These are phyloP conservation scores for Agrocybe praecox DNA, from an alignment of 768 basidiomycete genomes.

Conservation along the genomic window DNA sequence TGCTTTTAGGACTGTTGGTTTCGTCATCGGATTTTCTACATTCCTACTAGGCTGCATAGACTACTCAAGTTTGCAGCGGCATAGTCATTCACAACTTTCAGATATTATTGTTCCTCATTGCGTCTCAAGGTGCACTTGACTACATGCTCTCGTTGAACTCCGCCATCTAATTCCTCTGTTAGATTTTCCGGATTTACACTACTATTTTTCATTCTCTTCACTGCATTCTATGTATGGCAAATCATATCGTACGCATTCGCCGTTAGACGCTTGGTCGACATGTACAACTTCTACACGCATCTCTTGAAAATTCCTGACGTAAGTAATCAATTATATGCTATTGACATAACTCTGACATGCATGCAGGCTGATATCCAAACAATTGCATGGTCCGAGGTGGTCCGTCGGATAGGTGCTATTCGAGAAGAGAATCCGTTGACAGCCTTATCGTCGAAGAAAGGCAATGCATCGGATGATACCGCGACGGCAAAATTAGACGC, in stretches of 20 bases:
- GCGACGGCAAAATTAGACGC: conserved; percentile 91
- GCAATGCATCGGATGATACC: conserved; percentile 56
- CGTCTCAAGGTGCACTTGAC: conserved; percentile 68
- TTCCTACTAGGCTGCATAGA: conserved; percentile 96
- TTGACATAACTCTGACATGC: not conserved
- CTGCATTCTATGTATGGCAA: conserved; percentile 89
- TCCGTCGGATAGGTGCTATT: conserved; percentile 86
- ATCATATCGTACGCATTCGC: conserved; percentile 77
- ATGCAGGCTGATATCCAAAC: conserved; percentile 94
- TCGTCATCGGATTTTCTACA: conserved; percentile 97
- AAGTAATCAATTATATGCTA: conserved; percentile 16
- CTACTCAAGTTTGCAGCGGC: conserved; percentile 76
- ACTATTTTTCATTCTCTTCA: conserved; percentile 83
- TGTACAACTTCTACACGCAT: conserved; percentile 96
- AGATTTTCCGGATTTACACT: conserved; percentile 87
- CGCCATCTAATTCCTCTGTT: conserved; percentile 5
- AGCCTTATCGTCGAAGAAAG: conserved; percentile 69
- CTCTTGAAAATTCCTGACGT: conserved; percentile 95
- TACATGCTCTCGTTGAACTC: not conserved
- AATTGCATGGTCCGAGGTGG: conserved; percentile 95
- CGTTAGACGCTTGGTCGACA: conserved; percentile 80
- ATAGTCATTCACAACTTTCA: conserved; percentile 67
- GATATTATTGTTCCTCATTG: conserved; percentile 86
- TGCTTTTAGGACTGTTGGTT: conserved; percentile 84
- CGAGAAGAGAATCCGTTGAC: conserved; percentile 93